Conservation (phyloP, 768 basidiomycete species). For the Amanita exitialis region DNA sequence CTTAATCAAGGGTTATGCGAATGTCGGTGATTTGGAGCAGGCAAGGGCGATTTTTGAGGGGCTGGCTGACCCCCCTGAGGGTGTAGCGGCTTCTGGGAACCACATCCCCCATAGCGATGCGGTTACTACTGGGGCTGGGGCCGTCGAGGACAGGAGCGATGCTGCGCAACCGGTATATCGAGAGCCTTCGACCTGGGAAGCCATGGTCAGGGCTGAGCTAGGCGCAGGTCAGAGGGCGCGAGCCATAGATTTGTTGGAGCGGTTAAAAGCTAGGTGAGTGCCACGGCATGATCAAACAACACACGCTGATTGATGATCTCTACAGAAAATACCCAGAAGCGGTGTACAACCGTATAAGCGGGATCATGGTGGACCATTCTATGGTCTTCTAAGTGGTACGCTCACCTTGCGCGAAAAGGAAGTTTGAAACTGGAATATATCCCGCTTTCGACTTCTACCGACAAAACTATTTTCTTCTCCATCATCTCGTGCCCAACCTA, state of each 20-base stretch:
- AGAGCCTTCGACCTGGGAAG: conserved; percentile 93
- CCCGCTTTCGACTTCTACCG: no score
- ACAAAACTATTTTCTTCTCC: no score
- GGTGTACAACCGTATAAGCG: conserved; percentile 70
- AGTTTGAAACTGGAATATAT: no score
- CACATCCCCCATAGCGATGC: conserved; percentile 60
- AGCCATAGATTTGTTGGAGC: conserved; percentile 59
- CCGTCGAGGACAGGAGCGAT: not conserved
- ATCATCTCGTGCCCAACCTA: no score
- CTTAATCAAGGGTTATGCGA: conserved; percentile 64
- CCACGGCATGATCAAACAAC: not conserved
- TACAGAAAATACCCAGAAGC: conserved; percentile 66
- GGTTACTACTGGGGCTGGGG: conserved; percentile 3
- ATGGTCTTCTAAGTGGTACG: conserved; percentile 26
- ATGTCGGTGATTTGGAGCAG: conserved; percentile 55
- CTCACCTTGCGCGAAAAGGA: conserved; percentile 1
- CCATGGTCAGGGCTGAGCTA: conserved; percentile 90
- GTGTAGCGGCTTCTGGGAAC: conserved; percentile 84
- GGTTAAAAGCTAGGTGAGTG: conserved; percentile 62
- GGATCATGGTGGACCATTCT: conserved; percentile 68
- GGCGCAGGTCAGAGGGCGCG: conserved; percentile 62
- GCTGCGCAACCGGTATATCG: conserved; percentile 62
- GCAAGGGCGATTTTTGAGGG: conserved; percentile 75
- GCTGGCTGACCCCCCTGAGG: conserved; percentile 69
- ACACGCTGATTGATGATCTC: not conserved